A percentile compares a stretch with the other conserved stretches of the same genome.
These are phyloP conservation scores for Fusarium continuum DNA, from an alignment of 2,329 filamentous ascomycete genomes.

Conservation along the genomic window DNA sequence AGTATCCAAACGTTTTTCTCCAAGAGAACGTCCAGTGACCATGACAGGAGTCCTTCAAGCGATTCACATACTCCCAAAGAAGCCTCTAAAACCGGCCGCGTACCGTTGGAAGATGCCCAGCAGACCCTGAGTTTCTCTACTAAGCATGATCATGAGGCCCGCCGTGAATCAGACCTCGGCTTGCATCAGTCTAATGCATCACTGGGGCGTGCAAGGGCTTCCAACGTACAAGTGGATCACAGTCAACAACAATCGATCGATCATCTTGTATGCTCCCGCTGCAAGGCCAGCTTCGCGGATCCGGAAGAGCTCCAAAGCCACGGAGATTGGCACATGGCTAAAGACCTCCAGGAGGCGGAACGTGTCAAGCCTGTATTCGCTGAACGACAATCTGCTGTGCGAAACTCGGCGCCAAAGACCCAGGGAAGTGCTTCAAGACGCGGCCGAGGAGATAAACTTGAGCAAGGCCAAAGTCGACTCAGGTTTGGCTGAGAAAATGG, in stretches of 20 bases:
- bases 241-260: constrained; percentile 49
- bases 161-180: constrained; percentile 25
- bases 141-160: constrained; percentile 18
- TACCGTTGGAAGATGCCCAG: neutral
- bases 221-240: constrained; percentile 32
- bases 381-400: constrained; percentile 47
- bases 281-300: constrained; percentile 67
- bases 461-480: constrained; percentile 69
- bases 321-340: constrained; percentile 93
- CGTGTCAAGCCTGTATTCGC: constrained; percentile 60
- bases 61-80: constrained; percentile 12
- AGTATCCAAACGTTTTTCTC: constrained; percentile 68
- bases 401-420: constrained; percentile 44
- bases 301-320: constrained; percentile 75
- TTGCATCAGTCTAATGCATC: constrained; percentile 19
- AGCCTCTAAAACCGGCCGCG: constrained; percentile 1
- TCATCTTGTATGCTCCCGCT: constrained; percentile 67
- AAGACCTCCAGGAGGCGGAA: constrained; percentile 77
- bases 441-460: constrained; percentile 52
- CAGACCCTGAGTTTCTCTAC: constrained; percentile 19
- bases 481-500: constrained; percentile 61
- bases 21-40: constrained; percentile 47
- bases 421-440: constrained; percentile 54
- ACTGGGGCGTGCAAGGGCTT: constrained; percentile 7
- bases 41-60: constrained; percentile 40